Conservation (phyloP, 2,329 filamentous ascomycete genomes). For the Drechslerella dactyloides region DNA sequence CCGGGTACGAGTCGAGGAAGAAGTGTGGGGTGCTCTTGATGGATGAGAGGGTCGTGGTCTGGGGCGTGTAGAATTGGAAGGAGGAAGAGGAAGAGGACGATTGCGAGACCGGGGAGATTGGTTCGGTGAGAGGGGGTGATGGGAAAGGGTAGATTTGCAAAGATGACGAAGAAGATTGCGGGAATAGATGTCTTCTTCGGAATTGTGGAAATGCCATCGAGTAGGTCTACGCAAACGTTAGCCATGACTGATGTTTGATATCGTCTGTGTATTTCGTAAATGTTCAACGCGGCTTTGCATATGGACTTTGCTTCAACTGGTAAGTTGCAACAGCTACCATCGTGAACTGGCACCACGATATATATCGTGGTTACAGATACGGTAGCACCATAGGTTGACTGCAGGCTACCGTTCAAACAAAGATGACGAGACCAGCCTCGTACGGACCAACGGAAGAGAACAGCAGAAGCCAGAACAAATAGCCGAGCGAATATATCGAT, state of each 20-base stretch:
- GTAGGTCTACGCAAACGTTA: slow-evolving; percentile 22
- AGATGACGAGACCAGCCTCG: background rate
- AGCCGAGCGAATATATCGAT: background rate
- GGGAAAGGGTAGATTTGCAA: slow-evolving; percentile 40
- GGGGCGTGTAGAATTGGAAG: slow-evolving; percentile 16
- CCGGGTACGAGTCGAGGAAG: slow-evolving; percentile 32
- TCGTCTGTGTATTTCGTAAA: background rate
- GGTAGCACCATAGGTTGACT: background rate
- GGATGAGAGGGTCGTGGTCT: slow-evolving; percentile 4
- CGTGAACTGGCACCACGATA: background rate
- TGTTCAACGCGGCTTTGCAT: background rate
- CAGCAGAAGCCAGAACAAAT: background rate
- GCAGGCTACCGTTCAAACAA: background rate
- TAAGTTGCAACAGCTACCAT: background rate
- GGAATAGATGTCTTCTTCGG: slow-evolving; percentile 42
- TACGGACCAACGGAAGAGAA: background rate
- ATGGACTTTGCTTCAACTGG: background rate
- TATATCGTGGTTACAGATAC: background rate
- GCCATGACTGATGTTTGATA: background rate
- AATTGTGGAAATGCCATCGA: slow-evolving; percentile 49
- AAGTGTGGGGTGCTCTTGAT: slow-evolving; percentile 25
- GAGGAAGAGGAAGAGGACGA: slow-evolving; percentile 25
- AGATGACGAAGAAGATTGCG: slow-evolving; percentile 40
- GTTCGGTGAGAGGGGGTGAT: slow-evolving; percentile 44
- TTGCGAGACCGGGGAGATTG: slow-evolving; percentile 40